Conservation (phyloP, 768 basidiomycete genomes). For the Boletus rubescentipes region DNA sequence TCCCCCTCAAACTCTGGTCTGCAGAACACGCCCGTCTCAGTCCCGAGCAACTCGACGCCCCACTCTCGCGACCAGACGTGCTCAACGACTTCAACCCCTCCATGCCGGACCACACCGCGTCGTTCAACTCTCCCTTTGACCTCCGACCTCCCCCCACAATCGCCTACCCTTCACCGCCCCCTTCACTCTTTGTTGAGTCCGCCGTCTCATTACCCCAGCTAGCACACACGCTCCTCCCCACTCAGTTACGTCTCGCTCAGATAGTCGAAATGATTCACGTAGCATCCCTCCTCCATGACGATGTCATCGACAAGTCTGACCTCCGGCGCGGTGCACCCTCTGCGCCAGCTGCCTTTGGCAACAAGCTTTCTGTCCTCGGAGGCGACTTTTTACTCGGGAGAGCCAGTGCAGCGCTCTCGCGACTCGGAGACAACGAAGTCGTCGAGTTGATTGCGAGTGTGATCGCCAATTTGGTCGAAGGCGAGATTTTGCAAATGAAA, state of each 20-base stretch:
- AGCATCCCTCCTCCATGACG: conserved; percentile 90
- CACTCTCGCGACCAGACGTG: conserved; percentile 76
- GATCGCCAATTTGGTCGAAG: conserved; percentile 95
- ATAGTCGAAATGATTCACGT: conserved; percentile 99
- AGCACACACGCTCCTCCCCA: conserved; percentile 55
- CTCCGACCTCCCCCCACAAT: conserved; percentile 37
- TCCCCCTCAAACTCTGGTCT: conserved; percentile 58
- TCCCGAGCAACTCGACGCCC: conserved; percentile 67
- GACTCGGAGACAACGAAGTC: conserved; percentile 85
- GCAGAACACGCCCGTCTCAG: conserved; percentile 58
- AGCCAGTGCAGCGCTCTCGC: conserved; percentile 81
- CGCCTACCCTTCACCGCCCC: conserved; percentile 28
- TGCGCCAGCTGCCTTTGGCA: conserved; percentile 78
- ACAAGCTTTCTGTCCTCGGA: conserved; percentile 90
- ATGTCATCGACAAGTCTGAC: conserved; percentile 74
- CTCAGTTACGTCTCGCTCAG: conserved; percentile 90
- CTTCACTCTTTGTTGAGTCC: conserved; percentile 18
- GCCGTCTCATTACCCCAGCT: conserved; percentile 33
- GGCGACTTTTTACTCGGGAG: conserved; percentile 96
- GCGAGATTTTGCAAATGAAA: conserved; percentile 81
- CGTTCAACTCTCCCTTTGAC: conserved; percentile 60
- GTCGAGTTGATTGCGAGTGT: conserved; percentile 92
- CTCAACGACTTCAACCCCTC: conserved; percentile 90
- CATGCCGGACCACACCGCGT: conserved; percentile 75
- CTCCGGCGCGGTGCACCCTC: conserved; percentile 68